Percentiles rank a stretch among this genome's conserved stretches.
Conservation (phyloP, 2,329 filamentous ascomycete genomes). For the Trichoderma semiorbis region DNA sequence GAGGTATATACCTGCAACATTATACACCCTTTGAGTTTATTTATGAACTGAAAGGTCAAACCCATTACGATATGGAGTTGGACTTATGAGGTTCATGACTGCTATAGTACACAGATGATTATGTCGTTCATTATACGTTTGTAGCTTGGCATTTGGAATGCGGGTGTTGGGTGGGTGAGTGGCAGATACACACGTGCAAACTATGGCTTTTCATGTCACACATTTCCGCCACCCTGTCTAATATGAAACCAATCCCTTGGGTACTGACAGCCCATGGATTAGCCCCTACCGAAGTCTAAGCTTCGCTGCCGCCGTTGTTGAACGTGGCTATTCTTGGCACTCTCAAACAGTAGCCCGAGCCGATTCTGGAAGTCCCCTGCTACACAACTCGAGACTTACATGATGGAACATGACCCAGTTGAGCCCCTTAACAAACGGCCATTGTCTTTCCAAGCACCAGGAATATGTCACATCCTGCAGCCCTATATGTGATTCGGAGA, state of each 20-base stretch:
- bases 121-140: not conserved
- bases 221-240: not conserved
- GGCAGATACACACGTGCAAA: not conserved
- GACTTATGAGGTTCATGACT: not conserved
- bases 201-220: not conserved
- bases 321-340: not conserved
- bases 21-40: not conserved
- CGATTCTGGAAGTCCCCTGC: not conserved
- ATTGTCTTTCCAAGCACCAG: not conserved
- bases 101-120: not conserved
- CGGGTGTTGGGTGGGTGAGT: not conserved
- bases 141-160: not conserved
- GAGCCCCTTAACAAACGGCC: not conserved
- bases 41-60: not conserved
- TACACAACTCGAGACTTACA: not conserved
- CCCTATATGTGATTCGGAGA: not conserved
- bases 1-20: not conserved
- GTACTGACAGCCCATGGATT: not conserved
- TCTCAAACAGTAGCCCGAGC: not conserved
- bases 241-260: not conserved
- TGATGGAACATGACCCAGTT: not conserved
- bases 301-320: not conserved
- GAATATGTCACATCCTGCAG: not conserved
- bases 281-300: not conserved
- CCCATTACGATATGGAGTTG: not conserved